Conservation (phyloP, 345 rosid genomes). For the Eutrema yunnanense region DNA sequence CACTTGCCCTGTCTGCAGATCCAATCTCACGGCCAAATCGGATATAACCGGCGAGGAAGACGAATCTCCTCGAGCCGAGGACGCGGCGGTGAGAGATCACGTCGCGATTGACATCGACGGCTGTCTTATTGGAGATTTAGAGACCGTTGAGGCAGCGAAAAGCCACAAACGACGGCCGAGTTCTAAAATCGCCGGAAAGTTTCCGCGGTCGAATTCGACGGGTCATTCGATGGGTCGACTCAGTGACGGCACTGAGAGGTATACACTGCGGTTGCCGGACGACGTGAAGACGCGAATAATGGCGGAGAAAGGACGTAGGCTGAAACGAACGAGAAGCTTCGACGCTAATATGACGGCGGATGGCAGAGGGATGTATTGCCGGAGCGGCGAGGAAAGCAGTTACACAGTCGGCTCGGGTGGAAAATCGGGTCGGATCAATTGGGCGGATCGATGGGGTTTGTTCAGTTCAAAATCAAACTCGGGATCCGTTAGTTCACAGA, state of each 20-base stretch:
- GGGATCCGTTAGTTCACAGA: conserved; percentile 12
- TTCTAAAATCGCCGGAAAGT: conserved; percentile 19
- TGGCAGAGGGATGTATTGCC: background rate
- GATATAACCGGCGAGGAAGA: background rate
- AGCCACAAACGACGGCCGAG: conserved; percentile 2
- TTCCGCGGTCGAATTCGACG: conserved; percentile 50
- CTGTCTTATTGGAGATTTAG: background rate
- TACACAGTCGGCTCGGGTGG: conserved; percentile 8
- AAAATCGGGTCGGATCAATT: background rate
- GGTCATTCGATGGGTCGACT: conserved; percentile 44
- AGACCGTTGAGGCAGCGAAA: background rate
- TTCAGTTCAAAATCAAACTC: conserved; percentile 20
- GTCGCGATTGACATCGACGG: conserved; percentile 28
- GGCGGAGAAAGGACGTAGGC: conserved; percentile 21
- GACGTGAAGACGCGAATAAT: conserved; percentile 33
- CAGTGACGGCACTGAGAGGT: conserved; percentile 31
- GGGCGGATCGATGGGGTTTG: conserved; percentile 27
- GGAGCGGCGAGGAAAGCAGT: conserved; percentile 7
- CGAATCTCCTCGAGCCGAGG: no score
- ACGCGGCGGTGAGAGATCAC: background rate
- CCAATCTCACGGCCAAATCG: conserved; percentile 32
- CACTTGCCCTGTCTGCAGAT: conserved; percentile 63
- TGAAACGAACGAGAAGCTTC: conserved; percentile 44
- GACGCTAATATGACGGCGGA: conserved; percentile 24
- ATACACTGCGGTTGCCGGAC: conserved; percentile 47